Percentiles rank a stretch among this genome's conserved stretches.
Conservation (phyloP, 1,284 basidiomycete genomes). For the Cryptococcus sp. region DNA sequence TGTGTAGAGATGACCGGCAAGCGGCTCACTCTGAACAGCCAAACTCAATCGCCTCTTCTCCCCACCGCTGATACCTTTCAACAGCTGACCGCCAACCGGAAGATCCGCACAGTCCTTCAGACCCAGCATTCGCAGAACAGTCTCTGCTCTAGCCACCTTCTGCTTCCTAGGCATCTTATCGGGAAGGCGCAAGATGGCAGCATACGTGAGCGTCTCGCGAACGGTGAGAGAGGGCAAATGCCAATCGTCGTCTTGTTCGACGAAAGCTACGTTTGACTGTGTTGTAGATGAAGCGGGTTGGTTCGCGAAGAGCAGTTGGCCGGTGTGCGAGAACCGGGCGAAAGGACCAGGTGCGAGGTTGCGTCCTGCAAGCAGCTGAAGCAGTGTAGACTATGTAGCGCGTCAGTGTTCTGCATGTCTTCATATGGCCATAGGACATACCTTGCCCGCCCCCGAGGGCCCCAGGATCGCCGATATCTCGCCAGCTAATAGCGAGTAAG, state of each 20-base stretch:
- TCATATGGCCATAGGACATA: conserved; percentile 6
- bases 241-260: conserved; percentile 60
- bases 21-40: conserved; percentile 56
- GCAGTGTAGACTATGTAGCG: conserved; percentile 50
- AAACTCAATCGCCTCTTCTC: conserved; percentile 61
- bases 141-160: conserved; percentile 58
- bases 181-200: conserved; percentile 58
- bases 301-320: conserved; percentile 52
- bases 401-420: conserved; percentile 18
- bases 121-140: conserved; percentile 58
- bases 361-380: conserved; percentile 57
- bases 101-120: conserved; percentile 60
- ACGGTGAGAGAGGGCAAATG: conserved; percentile 58
- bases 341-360: conserved; percentile 47
- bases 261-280: conserved; percentile 56
- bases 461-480: conserved; percentile 58
- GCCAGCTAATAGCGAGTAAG: conserved; percentile 38
- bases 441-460: conserved; percentile 56
- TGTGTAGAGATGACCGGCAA: background rate
- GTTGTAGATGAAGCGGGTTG: conserved; percentile 32
- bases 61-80: conserved; percentile 60
- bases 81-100: conserved; percentile 59
- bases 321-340: conserved; percentile 46
- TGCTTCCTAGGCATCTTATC: conserved; percentile 53
- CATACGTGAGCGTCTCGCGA: conserved; percentile 55